Base-by-base conservation (phyloP, 140 eudicot genomes). In the Flaveria floridana region DNA sequence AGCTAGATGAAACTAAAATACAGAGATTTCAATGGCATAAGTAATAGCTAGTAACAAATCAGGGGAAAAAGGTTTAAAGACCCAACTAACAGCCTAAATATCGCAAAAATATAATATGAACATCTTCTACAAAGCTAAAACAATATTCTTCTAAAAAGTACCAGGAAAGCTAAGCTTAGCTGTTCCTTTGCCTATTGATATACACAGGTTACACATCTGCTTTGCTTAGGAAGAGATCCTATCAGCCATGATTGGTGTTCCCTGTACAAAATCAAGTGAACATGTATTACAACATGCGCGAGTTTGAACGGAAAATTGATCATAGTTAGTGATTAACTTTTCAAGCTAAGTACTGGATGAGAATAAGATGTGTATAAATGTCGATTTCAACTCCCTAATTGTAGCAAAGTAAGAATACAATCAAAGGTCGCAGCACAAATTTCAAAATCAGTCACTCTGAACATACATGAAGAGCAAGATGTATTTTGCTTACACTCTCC, bases 121-220 rank as follows among this genome's bases (percentile, higher is more conserved):
- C 70, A 65, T 37, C 68, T 63, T 63, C 70, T 65, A 65, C 70
- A n/a, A 65, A 34, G 48, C 50, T 65, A 37, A 65, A 65, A 7
- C 23, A 65, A 34, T 21, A 65, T 65, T 65, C 50, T 2, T 65
- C 50, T n/a, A 37, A 34, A 30, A 28, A 28, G 63, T 19, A 7
- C 37, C 65, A 13, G 7, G 65, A 58, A 58, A 58, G 39, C 37
- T 58, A 21, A 19, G 15, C 0, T 58, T 23, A 30, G 48, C 50
- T 16, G 51, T 65, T 65, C 70, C 47, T 65, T 15, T 34, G 50
- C 68, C n/a, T 30, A 63, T 63, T 63, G 16, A 55, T 55, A 55
- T 55, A 6, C 62, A 55, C 62, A 18, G 13, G 14, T 44, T 56
- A 56, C 63, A 56, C 63, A 56, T 19, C 28, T 53, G 23, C 64